These are phyloP conservation scores for Dendrobium chrysotoxum DNA, from an alignment of 106 monocot species.

Conservation along the genomic window DNA sequence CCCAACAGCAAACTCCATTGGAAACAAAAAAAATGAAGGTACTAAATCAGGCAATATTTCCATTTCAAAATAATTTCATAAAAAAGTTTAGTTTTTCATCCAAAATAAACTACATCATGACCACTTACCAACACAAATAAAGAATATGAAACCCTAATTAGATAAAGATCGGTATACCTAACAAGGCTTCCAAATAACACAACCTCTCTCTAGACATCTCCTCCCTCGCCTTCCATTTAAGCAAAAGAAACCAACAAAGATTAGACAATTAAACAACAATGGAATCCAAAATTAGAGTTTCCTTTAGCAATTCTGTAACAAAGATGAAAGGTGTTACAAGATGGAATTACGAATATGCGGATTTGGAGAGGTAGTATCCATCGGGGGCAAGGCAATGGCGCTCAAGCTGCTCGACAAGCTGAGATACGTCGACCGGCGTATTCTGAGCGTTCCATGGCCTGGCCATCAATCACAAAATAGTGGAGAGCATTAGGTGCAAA, in stretches of 20 bases:
- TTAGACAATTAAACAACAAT: conserved; percentile 4
- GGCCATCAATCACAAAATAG: conserved; percentile 28
- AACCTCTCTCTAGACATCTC: conserved; percentile 79
- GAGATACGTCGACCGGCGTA: conserved; percentile 54
- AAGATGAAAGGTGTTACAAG: conserved; percentile 28
- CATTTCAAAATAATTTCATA: neutral
- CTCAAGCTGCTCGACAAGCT: conserved; percentile 85
- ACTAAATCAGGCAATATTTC: neutral
- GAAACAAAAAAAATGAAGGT: neutral
- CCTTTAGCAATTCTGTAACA: neutral
- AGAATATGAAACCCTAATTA: conserved; percentile 5
- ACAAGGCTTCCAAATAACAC: conserved; percentile 83
- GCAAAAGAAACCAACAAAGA: neutral
- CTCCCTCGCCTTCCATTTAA: conserved; percentile 66
- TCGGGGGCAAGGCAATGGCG: conserved; percentile 87
- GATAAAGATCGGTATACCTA: conserved; percentile 23
- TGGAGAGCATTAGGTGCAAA: neutral
- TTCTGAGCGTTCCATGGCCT: conserved; percentile 42
- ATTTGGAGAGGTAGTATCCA: conserved; percentile 73
- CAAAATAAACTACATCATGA: neutral
- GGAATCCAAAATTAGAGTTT: neutral
- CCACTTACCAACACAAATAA: neutral
- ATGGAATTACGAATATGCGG: conserved; percentile 67
- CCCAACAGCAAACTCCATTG: neutral
- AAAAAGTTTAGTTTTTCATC: neutral